Base-by-base conservation (phyloP, 1,284 basidiomycete species). In the Mycena citricolor region DNA sequence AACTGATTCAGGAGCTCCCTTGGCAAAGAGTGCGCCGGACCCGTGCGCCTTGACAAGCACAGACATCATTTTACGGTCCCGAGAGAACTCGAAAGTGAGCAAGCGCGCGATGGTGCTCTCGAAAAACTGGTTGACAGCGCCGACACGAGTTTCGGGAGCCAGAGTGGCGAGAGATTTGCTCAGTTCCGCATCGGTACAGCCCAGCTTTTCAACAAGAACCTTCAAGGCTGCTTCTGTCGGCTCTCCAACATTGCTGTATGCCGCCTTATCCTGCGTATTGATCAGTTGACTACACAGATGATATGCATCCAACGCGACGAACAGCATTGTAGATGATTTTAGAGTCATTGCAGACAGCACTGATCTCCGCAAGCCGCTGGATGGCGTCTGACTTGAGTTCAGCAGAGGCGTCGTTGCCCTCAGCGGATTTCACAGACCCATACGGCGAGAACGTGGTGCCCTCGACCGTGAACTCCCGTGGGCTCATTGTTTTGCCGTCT, bases 51-150 rank as follows among this genome's bases (percentile, higher is more conserved):
- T 76, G 37, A 90, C 84, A 36, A 98, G 80, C 28, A 97, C 93
- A 19, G 94, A 97, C 95, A 98, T 99, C 79, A 94, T 94, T 71
- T 98, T 99, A 63, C 95, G 89, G 66, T 99, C 97, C 25, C 95
- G 86, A 21, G 92, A 90, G 68, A 99, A 99, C 65, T 98, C 95
- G 61, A 99, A 94, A 2, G 94, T 98, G 53, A 95, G 70, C 10
- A 97, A 74, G 49, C 94, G 84, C 14, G 83, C 73, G 58, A 92
- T 84, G 16, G 69, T 73, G 36, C 74, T 71, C 55, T 93, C 89
- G 60, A 90, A 85, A 65, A 86, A 78, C 39, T 88, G 83, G 69
- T 89, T 92, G 65, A 98, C 78, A 28, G 86, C 92, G 54, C 79
- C 90, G 36, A 86, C 83, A 42, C 94, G 88, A 31, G 70, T 67